phyloP scores from a whole-genome alignment of 805 yeast species.

The Candida ipomoeae region DNA sequence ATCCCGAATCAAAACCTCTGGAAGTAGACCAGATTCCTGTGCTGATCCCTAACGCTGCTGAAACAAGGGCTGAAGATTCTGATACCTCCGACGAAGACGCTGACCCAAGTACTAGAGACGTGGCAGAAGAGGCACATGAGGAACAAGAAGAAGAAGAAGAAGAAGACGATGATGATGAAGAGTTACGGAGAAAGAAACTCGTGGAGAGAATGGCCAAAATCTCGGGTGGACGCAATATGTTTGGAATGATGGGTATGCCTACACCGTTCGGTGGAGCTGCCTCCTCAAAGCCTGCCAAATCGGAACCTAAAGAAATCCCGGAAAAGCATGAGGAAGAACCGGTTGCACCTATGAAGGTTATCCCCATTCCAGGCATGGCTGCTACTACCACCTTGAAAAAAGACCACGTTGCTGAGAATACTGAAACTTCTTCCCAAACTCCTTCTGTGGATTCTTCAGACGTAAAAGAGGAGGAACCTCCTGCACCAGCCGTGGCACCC shows the following conservation, averaged over 20 bases:
- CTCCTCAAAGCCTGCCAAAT: constrained; percentile 10
- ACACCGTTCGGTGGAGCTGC: constrained; percentile 33
- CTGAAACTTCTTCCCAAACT: neutral
- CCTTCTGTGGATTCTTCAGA: neutral
- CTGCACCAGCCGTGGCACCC: neutral
- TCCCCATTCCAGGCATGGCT: constrained; percentile 14
- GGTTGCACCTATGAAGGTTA: constrained; percentile 3
- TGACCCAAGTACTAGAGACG: constrained; percentile 29
- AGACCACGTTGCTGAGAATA: neutral
- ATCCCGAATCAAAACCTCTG: neutral
- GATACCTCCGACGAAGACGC: neutral
- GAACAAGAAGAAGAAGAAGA: constrained; percentile 51
- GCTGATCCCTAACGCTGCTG: neutral
- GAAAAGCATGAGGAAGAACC: neutral
- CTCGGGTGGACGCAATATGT: constrained; percentile 80
- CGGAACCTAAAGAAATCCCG: constrained; percentile 9
- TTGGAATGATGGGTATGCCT: constrained; percentile 64
- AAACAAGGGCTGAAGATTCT: neutral
- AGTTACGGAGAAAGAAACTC: constrained; percentile 65
- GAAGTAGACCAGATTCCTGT: neutral
- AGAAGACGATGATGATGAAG: constrained; percentile 68
- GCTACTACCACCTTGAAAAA: neutral
- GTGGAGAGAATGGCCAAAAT: constrained; percentile 95
- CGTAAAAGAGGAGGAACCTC: neutral
- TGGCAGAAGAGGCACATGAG: constrained; percentile 45